A percentile compares a stretch with the other conserved stretches of the same genome.
phyloP scores from a whole-genome alignment of 192 early-diverging fungal genomes.

The Anaeromyces robustus region DNA sequence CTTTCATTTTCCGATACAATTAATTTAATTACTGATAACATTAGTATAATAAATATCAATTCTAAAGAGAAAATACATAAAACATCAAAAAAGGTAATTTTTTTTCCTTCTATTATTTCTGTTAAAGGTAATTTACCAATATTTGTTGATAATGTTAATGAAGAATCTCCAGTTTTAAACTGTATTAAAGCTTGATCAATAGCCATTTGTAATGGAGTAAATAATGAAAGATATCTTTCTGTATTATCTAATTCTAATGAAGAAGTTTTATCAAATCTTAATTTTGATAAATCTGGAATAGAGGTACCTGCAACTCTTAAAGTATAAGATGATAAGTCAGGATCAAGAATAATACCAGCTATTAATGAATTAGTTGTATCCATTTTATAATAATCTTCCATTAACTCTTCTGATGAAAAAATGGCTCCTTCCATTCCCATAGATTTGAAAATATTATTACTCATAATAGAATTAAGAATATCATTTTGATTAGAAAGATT shows the following conservation, averaged over 20 bases:
- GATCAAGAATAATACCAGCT: not conserved
- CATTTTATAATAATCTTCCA: not conserved
- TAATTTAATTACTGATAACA: not conserved
- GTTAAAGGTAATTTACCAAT: not conserved
- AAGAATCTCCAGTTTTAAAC: not conserved
- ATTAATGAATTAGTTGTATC: too few relatives aligned
- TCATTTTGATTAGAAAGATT: not conserved
- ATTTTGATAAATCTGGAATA: not conserved
- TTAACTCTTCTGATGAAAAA: not conserved
- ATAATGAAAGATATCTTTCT: not conserved
- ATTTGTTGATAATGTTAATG: not conserved
- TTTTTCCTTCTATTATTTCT: not conserved
- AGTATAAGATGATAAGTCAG: not conserved
- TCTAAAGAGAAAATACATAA: not conserved
- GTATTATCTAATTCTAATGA: not conserved
- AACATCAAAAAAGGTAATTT: not conserved
- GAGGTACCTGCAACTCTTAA: not conserved
- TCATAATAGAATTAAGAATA: not conserved
- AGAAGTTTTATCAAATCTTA: not conserved
- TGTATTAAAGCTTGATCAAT: not conserved
- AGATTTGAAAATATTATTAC: not conserved
- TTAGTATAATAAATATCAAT: not conserved
- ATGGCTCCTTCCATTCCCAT: too few relatives aligned
- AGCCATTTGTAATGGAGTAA: not conserved
- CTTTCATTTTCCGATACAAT: not conserved